phyloP scores from a whole-genome alignment of 768 basidiomycete species.

The Solioccasus polychromus region DNA sequence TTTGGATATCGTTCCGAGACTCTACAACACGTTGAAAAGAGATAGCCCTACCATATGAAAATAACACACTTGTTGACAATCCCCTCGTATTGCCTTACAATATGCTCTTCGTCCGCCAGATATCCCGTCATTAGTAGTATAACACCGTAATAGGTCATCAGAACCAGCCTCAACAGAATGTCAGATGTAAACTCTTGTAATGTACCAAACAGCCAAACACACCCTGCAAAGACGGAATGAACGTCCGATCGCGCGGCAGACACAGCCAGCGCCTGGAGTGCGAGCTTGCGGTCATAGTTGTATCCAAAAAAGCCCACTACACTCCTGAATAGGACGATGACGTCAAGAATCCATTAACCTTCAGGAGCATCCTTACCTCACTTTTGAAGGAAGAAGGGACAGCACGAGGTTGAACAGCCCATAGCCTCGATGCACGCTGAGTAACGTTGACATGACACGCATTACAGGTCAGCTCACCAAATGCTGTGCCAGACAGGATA shows the following conservation, averaged over 20 bases:
- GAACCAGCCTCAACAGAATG: conserved; percentile 47
- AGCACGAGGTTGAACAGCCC: conserved; percentile 81
- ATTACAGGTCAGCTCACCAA: conserved; percentile 46
- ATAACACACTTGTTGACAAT: conserved; percentile 61
- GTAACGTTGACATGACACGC: not conserved
- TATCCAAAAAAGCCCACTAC: conserved; percentile 78
- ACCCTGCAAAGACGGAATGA: conserved; percentile 78
- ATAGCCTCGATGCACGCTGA: conserved; percentile 33
- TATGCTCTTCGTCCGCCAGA: conserved; percentile 68
- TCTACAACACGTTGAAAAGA: conserved; percentile 28
- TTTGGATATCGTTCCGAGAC: conserved; percentile 57
- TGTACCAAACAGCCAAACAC: conserved; percentile 20
- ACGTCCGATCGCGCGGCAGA: conserved; percentile 66
- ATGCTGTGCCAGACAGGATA: conserved; percentile 73
- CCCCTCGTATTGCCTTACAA: conserved; percentile 57
- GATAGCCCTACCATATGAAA: not conserved
- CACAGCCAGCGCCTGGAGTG: conserved; percentile 65
- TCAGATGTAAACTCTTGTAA: not conserved
- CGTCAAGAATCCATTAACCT: not conserved
- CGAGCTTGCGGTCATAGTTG: conserved; percentile 66
- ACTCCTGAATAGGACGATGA: conserved; percentile 38
- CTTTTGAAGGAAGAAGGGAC: conserved; percentile 67
- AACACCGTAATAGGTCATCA: conserved; percentile 79
- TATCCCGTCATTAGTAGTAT: conserved; percentile 70
- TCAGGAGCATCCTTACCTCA: conserved; percentile 46